Base-by-base conservation (phyloP, 2,329 filamentous ascomycete genomes). In the Aspergillus vadensis region DNA sequence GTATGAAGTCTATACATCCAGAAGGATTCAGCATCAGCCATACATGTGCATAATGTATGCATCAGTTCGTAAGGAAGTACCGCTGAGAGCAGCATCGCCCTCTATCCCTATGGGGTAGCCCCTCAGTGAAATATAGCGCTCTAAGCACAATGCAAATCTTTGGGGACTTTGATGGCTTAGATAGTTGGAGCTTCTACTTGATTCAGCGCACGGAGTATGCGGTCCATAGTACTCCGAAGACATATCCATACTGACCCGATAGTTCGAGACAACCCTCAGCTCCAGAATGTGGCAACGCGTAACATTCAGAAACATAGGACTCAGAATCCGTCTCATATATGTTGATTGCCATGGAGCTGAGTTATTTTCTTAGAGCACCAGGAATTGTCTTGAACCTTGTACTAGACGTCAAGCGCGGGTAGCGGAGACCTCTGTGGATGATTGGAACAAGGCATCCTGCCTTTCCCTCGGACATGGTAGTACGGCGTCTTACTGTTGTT, bases 1-100 rank as follows among this genome's bases (percentile, higher is more conserved):
- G 53, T 55, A 55, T 41, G 39, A n/a, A 47, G 10, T 30, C 39
- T 15, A 47, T 55, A 47, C 27, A 15, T 55, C 32, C 32, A 36
- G 32, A 43, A 25, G 36, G 23, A 19, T 21, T 12, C 15, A 6
- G 38, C 17, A 38, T 15, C 30, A 15, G 38, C 27, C 19, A 53
- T 10, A 3, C 8, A 19, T 52, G 15, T 15, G 27, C 30, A 50
- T 50, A 27, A 27, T n/a, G 30, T 50, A 50, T 50, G 47, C 47
- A 50, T 27, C 47, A 17, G 8, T 15, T 27, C 47, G 32, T 15
- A 36, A 36, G 32, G 4, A 36, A 36, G 12, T 12, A 36, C 25
- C n/a, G 19, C n/a, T 50, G 27, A 32, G n/a, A 21, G 25, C 27
- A 21, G 25, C 27, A 10, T 50, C 9, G 47, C 25, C 15, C 17